Evolutionary conservation across 768 basidiomycete genomes (phyloP).

Genomic region (Thelephora aurantiotincta): DNA sequence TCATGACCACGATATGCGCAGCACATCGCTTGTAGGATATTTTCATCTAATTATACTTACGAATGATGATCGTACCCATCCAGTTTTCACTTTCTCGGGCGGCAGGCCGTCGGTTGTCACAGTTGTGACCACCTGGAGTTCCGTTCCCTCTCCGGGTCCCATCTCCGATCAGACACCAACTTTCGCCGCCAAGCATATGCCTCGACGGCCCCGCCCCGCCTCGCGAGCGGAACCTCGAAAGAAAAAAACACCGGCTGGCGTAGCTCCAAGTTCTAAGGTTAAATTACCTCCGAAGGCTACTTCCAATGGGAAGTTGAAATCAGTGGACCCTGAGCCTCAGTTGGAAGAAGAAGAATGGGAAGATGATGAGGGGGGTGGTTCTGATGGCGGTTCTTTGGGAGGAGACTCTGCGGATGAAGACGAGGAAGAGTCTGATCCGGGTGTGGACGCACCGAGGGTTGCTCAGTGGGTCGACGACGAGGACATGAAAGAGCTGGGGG

Average conservation of each 20-base stretch:
- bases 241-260: no score
- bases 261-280: background rate
- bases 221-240: slow-evolving; percentile 12
- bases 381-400: slow-evolving; percentile 2
- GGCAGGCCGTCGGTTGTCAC: no score
- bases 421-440: slow-evolving; percentile 10
- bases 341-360: slow-evolving; percentile 1
- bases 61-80: no score
- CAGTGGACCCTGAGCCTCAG: background rate
- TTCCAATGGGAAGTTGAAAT: background rate
- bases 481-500: slow-evolving; percentile 15
- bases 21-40: no score
- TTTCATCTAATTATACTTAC: no score
- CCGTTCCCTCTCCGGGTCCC: no score
- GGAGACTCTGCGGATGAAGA: background rate
- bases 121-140: no score
- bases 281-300: background rate
- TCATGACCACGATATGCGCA: no score
- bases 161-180: no score
- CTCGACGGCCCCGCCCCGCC: slow-evolving; percentile 23
- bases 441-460: slow-evolving; percentile 40
- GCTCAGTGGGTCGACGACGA: slow-evolving; percentile 48
- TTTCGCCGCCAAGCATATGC: slow-evolving; percentile 14
- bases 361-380: slow-evolving; percentile 2
- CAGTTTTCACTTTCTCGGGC: no score